A percentile compares a stretch with the other conserved stretches of the same genome.
These are phyloP conservation scores for Kodamaea fukazawae DNA, from an alignment of 805 yeast genomes.

Conservation along the genomic window DNA sequence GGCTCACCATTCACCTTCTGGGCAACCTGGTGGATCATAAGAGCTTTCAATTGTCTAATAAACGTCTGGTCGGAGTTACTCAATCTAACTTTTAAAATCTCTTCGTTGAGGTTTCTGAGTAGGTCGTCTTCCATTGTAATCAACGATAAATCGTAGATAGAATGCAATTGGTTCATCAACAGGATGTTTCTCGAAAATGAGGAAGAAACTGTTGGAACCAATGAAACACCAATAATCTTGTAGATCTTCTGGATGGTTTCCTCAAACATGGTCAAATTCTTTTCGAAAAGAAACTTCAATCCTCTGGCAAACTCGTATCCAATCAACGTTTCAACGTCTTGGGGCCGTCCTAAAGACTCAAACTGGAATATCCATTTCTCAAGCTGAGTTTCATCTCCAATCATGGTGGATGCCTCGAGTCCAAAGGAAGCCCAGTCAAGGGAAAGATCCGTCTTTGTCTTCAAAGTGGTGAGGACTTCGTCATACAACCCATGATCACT, in stretches of 20 bases:
- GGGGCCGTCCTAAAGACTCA: slow-evolving; percentile 41
- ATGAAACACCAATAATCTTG: slow-evolving; percentile 55
- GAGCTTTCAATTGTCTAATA: slow-evolving; percentile 55
- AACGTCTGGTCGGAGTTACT: slow-evolving; percentile 44
- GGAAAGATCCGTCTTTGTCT: slow-evolving; percentile 19
- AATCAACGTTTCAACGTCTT: slow-evolving; percentile 51
- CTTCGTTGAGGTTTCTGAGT: slow-evolving; percentile 15
- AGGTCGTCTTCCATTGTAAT: slow-evolving; percentile 16
- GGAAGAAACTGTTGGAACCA: slow-evolving; percentile 41
- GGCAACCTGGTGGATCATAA: slow-evolving; percentile 58
- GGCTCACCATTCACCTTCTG: slow-evolving; percentile 24
- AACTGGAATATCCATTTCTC: slow-evolving; percentile 57
- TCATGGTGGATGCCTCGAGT: slow-evolving; percentile 67
- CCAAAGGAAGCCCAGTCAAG: slow-evolving; percentile 67
- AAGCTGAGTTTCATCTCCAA: slow-evolving; percentile 53
- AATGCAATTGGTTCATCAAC: slow-evolving; percentile 37
- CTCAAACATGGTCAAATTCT: slow-evolving; percentile 32
- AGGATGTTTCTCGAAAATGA: slow-evolving; percentile 35
- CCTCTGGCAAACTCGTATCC: slow-evolving; percentile 68
- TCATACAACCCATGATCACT: slow-evolving; percentile 76
- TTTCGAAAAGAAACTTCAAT: slow-evolving; percentile 41
- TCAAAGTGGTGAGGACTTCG: slow-evolving; percentile 54
- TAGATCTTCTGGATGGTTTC: slow-evolving; percentile 51
- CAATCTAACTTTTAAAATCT: slow-evolving; percentile 27
- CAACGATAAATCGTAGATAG: slow-evolving; percentile 33